Conservation (phyloP, 2,329 filamentous ascomycete species). For the Xylariales sp. region DNA sequence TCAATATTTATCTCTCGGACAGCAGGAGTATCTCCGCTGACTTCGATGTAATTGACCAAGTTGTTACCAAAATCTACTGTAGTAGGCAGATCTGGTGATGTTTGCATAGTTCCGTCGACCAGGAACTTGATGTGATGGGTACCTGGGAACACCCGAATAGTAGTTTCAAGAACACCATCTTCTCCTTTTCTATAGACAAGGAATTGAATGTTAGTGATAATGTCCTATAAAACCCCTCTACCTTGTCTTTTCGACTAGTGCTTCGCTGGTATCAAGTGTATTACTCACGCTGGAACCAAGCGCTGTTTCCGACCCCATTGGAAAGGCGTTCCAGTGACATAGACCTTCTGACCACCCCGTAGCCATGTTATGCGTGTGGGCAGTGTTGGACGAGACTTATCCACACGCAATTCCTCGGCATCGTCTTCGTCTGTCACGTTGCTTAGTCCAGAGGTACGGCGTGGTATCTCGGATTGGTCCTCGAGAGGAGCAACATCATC, state of each 20-base stretch:
- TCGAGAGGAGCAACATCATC: conserved; percentile 66
- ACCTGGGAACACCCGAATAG: conserved; percentile 86
- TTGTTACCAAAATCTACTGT: conserved; percentile 99
- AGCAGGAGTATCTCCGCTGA: conserved; percentile 67
- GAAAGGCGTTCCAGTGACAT: conserved; percentile 96
- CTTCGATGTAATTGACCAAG: conserved; percentile 97
- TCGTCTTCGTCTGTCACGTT: conserved; percentile 80
- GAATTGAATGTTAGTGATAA: conserved; percentile 34
- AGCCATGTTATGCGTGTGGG: conserved; percentile 89
- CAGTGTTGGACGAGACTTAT: conserved; percentile 81
- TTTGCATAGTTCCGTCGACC: conserved; percentile 92
- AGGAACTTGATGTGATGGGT: conserved; percentile 98
- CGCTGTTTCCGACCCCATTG: conserved; percentile 96
- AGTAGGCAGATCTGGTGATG: conserved; percentile 86
- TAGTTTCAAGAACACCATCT: conserved; percentile 77
- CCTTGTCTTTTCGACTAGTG: conserved; percentile 20
- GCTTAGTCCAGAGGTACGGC: conserved; percentile 69
- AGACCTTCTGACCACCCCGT: conserved; percentile 85
- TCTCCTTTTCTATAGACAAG: conserved; percentile 59
- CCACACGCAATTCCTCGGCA: conserved; percentile 79
- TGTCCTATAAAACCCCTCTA: not conserved
- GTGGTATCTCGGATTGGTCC: conserved; percentile 59
- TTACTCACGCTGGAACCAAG: conserved; percentile 83
- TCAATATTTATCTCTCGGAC: conserved; percentile 48
- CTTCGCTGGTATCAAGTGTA: conserved; percentile 24